phyloP scores from a whole-genome alignment of 78 protist species.

The Neovahlkampfia damariscottae region DNA sequence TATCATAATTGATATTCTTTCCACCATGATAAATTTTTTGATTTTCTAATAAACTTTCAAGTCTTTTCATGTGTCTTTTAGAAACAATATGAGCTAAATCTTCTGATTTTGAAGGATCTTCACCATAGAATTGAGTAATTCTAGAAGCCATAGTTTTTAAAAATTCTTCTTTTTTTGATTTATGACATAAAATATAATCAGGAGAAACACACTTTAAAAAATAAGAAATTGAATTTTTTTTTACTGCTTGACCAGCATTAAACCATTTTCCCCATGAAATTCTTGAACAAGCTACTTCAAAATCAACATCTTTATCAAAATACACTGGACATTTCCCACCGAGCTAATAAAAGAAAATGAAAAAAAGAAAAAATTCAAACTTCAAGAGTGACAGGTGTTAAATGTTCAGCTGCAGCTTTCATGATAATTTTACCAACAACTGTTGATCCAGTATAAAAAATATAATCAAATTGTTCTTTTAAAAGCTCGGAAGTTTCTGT shows the following conservation, averaged over 20 bases:
- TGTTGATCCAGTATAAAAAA: slow-evolving; percentile 67
- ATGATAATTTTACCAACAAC: slow-evolving; percentile 50
- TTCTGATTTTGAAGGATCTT: not conserved
- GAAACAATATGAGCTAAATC: slow-evolving; percentile 23
- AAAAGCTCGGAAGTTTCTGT: slow-evolving; percentile 39
- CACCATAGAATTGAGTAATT: slow-evolving; percentile 12
- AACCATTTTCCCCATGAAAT: slow-evolving; percentile 32
- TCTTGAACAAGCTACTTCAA: slow-evolving; percentile 38
- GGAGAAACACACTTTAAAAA: slow-evolving; percentile 81
- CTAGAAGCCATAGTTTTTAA: not conserved
- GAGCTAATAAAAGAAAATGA: too few species aligned
- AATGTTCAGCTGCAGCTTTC: slow-evolving; percentile 50
- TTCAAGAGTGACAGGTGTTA: slow-evolving; percentile 83
- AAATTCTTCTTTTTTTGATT: not conserved
- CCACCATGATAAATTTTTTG: slow-evolving; percentile 45
- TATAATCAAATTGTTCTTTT: slow-evolving; percentile 47
- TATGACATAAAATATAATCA: slow-evolving; percentile 43
- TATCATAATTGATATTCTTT: slow-evolving; percentile 20
- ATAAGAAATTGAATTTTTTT: too few species aligned
- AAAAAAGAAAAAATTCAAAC: too few species aligned
- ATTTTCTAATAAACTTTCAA: not conserved
- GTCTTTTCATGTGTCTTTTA: not conserved
- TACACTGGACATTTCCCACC: slow-evolving; percentile 89
- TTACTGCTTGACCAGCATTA: slow-evolving; percentile 82
- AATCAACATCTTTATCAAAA: slow-evolving; percentile 38